Percentiles rank a stretch among this genome's conserved stretches.
phyloP scores from a whole-genome alignment of 2,329 filamentous ascomycete genomes.

The Curvularia lunata region DNA sequence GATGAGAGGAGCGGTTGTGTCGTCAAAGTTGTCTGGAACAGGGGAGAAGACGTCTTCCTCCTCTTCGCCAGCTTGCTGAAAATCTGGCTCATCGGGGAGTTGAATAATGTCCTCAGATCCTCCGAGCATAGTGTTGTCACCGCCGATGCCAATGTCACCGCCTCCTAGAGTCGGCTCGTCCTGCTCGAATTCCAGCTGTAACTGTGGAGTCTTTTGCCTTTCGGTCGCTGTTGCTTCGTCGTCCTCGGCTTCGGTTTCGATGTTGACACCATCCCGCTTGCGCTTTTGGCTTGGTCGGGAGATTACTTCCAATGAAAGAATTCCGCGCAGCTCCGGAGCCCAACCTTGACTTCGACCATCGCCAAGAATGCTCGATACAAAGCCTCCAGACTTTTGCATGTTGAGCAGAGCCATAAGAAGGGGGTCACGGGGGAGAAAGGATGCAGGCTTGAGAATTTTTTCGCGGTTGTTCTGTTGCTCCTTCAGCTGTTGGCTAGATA shows the following conservation, averaged over 20 bases:
- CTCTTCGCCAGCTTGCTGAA: conserved; percentile 38
- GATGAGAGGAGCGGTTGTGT: conserved; percentile 75
- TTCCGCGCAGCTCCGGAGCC: conserved; percentile 91
- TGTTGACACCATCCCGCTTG: conserved; percentile 88
- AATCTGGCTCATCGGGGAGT: conserved; percentile 36
- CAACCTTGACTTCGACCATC: conserved; percentile 79
- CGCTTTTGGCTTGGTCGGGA: conserved; percentile 83
- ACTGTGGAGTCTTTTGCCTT: conserved; percentile 70
- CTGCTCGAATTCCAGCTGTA: conserved; percentile 65
- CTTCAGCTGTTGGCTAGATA: conserved; percentile 79
- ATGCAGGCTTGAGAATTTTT: conserved; percentile 81
- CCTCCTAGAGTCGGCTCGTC: conserved; percentile 57
- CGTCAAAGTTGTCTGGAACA: conserved; percentile 70
- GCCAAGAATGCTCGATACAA: conserved; percentile 85
- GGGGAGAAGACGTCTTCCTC: conserved; percentile 49
- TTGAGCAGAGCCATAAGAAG: conserved; percentile 86
- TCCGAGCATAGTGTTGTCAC: conserved; percentile 39
- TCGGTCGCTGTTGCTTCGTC: conserved; percentile 57
- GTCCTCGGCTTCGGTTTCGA: conserved; percentile 74
- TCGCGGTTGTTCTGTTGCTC: conserved; percentile 85
- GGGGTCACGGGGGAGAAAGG: conserved; percentile 86
- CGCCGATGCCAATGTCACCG: conserved; percentile 52
- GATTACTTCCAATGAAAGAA: conserved; percentile 85
- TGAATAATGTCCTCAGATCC: conserved; percentile 37
- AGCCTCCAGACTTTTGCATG: conserved; percentile 88